Base-by-base conservation (phyloP, 345 rosid species). In the Jatropha curcas region DNA sequence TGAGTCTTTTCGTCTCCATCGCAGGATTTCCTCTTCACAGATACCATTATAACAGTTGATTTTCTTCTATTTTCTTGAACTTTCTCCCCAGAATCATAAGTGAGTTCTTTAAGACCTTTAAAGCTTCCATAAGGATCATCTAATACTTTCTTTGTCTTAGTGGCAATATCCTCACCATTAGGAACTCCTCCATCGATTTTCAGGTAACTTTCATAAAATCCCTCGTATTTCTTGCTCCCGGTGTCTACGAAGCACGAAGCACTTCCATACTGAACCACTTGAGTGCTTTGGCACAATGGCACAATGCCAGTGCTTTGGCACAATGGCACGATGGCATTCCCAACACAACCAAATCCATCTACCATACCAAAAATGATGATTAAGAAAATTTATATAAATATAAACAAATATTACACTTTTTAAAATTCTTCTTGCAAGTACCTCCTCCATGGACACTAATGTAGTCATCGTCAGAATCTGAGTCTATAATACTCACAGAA, bases 391-490 rank as follows among this genome's bases (percentile, higher is more conserved):
- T n/a, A 28, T 13, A 41, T 60, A 24, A 48, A 24, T 16, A 24
- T 16, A n/a, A n/a, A n/a, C n/a, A n/a, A n/a, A n/a, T n/a, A n/a
- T n/a, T n/a, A n/a, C n/a, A n/a, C n/a, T n/a, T n/a, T n/a, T 4
- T 35, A 1, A 35, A 35, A 35, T 3, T 35, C 39, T 4, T 35
- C 39, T 35, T 35, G 7, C 4, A 35, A 35, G 7, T 35, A 35
- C 4, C 39, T 35, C 88, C 89, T 78, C 88, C 90, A 22, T 74
- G 84, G 39, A 88, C 84, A 60, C 88, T 82, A 62, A 71, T 78
- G 79, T 80, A 88, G 50, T 89, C 97, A 50, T 92, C 94, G 58
- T 92, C 97, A 28, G 93, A 88, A 46, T 88, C 96, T 62, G 97
- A 88, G 5, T 92, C 97, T 0, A 92, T 83, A 65, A 86, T 81